Evolutionary conservation across 257 asterid genomes (phyloP).

Genomic region (Penstemon davidsonii): DNA sequence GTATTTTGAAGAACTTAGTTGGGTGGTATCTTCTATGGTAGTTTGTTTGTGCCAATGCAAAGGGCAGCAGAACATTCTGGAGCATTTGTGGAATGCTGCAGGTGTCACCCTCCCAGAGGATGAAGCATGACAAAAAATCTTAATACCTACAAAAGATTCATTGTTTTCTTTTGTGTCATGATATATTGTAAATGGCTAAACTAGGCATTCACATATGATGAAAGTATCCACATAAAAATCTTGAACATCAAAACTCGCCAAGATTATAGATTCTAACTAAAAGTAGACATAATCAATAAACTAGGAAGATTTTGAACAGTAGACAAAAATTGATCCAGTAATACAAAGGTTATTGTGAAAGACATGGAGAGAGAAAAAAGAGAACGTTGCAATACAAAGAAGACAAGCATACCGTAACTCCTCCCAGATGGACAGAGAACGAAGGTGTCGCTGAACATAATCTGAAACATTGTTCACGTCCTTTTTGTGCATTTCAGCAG

Average conservation of each 20-base stretch:
- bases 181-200: not conserved
- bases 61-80: constrained; percentile 1
- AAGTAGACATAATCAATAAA: not conserved
- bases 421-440: constrained; percentile 89
- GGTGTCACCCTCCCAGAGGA: not conserved
- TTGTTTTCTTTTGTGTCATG: not conserved
- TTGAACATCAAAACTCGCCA: not conserved
- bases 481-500: constrained; percentile 91
- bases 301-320: constrained; percentile 7
- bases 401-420: constrained; percentile 72
- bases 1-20: not conserved
- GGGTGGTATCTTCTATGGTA: not conserved
- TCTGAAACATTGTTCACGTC: constrained; percentile 79
- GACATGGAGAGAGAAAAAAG: constrained; percentile 2
- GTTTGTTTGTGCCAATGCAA: not conserved
- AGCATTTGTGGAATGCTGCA: not conserved
- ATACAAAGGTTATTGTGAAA: not conserved
- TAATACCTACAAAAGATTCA: not conserved
- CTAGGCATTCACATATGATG: not conserved
- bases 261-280: not conserved
- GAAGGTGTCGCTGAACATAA: constrained; percentile 87
- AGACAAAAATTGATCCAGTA: constrained; percentile 18
- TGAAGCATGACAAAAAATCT: not conserved
- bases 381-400: constrained; percentile 10
- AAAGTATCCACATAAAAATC: constrained; percentile 2